Evolutionary conservation across 139 green algal species (phyloP), one percentile per base, ranked within the genome.

Genomic region (Mychonastes homosphaera): DNA sequence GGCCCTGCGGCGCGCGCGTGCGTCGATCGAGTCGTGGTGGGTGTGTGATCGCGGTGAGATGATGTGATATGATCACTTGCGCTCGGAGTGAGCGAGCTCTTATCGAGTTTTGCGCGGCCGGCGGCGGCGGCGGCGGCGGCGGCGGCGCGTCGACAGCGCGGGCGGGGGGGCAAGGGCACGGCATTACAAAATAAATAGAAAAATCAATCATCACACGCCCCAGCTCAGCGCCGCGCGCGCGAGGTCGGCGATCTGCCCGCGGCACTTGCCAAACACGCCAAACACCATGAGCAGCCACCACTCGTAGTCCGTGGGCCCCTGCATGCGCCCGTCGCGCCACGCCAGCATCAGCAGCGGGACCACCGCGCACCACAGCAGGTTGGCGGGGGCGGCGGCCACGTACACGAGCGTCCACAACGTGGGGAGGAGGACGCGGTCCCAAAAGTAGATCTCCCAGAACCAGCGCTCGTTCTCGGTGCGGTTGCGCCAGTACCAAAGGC

Each of bases 201-300:
- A n/a, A n/a, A n/a, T 44, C 12, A 13, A 35, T 6, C 21, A 45
- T 54, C 44, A 67, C 45, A 44, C 62, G 53, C 62, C 62, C 46
- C 34, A 26, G 9, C 62, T 36, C 47, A 62, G 21, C 43, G 59
- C 6, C 6, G 55, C 54, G 15, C 47, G 3, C 1, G 45, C 33
- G 36, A 60, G 34, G 0, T 4, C 40, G 24, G 36, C 9, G 3
- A 71, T 24, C 4, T 71, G 62, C 19, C 39, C 50, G 54, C 63
- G 72, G 58, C 58, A 66, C 43, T 77, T 77, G 6, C 29, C 27
- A 49, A 72, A 76, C 30, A 76, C 50, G 29, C 69, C 69, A 47
- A 83, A 77, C 41, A 74, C 67, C 43, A 71, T 72, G 36, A 79
- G 62, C 28, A 75, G 45, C 75, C 75, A 83, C 67, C 76, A 83